Percentiles rank a stretch among this genome's conserved stretches.
Conservation (phyloP, 163 green algal species). For the Scenedesmus sp. region DNA sequence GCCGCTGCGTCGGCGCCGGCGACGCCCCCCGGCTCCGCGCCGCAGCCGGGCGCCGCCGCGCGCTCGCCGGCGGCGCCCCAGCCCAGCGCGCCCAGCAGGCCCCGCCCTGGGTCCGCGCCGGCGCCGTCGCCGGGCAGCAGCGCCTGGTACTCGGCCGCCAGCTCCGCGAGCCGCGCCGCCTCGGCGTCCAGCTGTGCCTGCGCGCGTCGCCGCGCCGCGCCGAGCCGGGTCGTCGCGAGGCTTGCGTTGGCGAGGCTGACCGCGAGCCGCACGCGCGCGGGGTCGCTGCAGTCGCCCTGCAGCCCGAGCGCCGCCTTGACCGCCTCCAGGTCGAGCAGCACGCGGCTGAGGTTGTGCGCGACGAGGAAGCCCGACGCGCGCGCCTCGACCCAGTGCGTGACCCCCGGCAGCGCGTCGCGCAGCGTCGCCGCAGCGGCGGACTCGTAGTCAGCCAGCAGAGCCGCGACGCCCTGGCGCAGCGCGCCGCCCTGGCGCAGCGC, state of each 20-base stretch:
- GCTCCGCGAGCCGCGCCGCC: slow-evolving; percentile 1
- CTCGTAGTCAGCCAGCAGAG: slow-evolving; percentile 31
- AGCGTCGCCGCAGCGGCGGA: slow-evolving; percentile 12
- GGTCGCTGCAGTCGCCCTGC: slow-evolving; percentile 21
- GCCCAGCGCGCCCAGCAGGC: no score
- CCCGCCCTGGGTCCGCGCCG: no score
- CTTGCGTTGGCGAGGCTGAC: slow-evolving; percentile 27
- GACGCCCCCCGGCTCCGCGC: no score
- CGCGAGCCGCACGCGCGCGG: slow-evolving; percentile 21
- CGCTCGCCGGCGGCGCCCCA: no score
- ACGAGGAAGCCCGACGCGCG: slow-evolving; percentile 22
- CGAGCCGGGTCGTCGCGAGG: neutral
- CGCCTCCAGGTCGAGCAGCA: slow-evolving; percentile 26
- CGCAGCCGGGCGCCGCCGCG: no score
- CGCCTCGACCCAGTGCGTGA: slow-evolving; percentile 31
- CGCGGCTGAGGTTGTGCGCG: slow-evolving; percentile 26
- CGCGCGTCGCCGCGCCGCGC: neutral
- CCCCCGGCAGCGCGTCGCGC: slow-evolving; percentile 20
- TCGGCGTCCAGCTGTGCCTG: neutral
- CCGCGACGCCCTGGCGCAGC: neutral
- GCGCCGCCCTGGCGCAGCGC: neutral
- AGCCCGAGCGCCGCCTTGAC: slow-evolving; percentile 7
- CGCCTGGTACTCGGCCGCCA: neutral
- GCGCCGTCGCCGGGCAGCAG: no score
- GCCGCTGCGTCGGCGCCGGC: no score